These are phyloP conservation scores for Prinsepia uniflora DNA, from an alignment of 306 rosid species.

Conservation along the genomic window DNA sequence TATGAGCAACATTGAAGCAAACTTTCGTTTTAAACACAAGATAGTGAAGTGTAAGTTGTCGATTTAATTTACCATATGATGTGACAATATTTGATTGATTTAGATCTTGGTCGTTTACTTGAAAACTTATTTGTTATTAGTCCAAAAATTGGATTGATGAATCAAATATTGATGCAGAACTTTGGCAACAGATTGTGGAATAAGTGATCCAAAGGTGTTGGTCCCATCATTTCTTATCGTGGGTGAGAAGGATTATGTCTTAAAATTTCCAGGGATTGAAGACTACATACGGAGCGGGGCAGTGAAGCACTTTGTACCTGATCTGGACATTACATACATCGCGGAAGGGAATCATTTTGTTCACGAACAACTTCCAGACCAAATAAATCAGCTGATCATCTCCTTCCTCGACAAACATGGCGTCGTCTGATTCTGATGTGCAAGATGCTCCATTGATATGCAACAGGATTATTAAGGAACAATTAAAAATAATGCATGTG, in stretches of 20 bases:
- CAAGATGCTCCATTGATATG: neutral
- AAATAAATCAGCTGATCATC: constrained; percentile 48
- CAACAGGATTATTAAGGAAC: neutral
- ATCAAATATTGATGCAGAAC: constrained; percentile 21
- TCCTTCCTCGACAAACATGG: constrained; percentile 44
- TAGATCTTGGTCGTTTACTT: too few relatives aligned
- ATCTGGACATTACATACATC: constrained; percentile 36
- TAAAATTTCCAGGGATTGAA: constrained; percentile 35
- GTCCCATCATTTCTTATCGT: constrained; percentile 40
- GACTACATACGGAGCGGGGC: too few relatives aligned
- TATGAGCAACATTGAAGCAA: too few relatives aligned
- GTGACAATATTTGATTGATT: too few relatives aligned
- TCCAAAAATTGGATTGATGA: too few relatives aligned
- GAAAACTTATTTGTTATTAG: too few relatives aligned
- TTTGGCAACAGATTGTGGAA: constrained; percentile 34
- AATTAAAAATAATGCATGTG: too few relatives aligned
- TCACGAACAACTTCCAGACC: constrained; percentile 53
- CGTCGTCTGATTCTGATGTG: constrained; percentile 16
- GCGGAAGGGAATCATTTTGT: constrained; percentile 59
- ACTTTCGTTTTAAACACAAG: too few relatives aligned
- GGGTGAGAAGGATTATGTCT: constrained; percentile 51
- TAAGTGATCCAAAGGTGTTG: constrained; percentile 40
- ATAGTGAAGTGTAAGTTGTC: too few relatives aligned
- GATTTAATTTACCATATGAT: too few relatives aligned
- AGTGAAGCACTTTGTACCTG: constrained; percentile 37